Percentiles rank a stretch among this genome's conserved stretches.
These are phyloP conservation scores for Neonectria neomacrospora DNA, from an alignment of 2,329 filamentous ascomycete genomes.

Conservation along the genomic window DNA sequence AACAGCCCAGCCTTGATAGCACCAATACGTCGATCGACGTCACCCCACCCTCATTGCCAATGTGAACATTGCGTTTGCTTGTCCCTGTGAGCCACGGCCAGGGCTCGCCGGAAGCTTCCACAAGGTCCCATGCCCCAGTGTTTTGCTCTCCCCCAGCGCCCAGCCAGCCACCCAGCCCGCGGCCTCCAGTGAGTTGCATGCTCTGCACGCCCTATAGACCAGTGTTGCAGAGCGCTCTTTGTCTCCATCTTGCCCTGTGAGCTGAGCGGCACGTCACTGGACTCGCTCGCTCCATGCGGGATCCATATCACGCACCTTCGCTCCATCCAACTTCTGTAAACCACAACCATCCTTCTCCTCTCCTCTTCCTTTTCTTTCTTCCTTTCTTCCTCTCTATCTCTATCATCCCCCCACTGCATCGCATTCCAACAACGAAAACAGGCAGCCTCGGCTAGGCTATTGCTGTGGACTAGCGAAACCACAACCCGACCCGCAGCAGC, in stretches of 20 bases:
- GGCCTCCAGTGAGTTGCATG: conserved; percentile 26
- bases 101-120: conserved; percentile 46
- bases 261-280: conserved; percentile 35
- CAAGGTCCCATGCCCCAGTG: conserved; percentile 48
- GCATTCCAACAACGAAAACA: conserved; percentile 12
- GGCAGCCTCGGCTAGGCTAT: conserved; percentile 15
- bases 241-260: conserved; percentile 27
- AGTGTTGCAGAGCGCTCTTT: conserved; percentile 32
- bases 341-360: conserved; percentile 30
- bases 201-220: conserved; percentile 30
- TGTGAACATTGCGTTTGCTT: conserved; percentile 22
- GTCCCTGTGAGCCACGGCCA: conserved; percentile 4
- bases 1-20: conserved; percentile 6
- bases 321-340: conserved; percentile 40
- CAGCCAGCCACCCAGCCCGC: conserved; percentile 16
- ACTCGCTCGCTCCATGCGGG: conserved; percentile 37
- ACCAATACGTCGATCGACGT: conserved; percentile 37
- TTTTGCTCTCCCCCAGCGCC: conserved; percentile 12
- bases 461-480: conserved; percentile 8
- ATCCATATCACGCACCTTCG: conserved; percentile 38
- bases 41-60: conserved; percentile 35
- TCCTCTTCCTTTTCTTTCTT: conserved; percentile 18
- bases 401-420: conserved; percentile 13
- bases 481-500: conserved; percentile 3
- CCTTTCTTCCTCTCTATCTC: conserved; percentile 20